Evolutionary conservation across 208 protist species (phyloP).

Genomic region (Crithidia bombi): DNA sequence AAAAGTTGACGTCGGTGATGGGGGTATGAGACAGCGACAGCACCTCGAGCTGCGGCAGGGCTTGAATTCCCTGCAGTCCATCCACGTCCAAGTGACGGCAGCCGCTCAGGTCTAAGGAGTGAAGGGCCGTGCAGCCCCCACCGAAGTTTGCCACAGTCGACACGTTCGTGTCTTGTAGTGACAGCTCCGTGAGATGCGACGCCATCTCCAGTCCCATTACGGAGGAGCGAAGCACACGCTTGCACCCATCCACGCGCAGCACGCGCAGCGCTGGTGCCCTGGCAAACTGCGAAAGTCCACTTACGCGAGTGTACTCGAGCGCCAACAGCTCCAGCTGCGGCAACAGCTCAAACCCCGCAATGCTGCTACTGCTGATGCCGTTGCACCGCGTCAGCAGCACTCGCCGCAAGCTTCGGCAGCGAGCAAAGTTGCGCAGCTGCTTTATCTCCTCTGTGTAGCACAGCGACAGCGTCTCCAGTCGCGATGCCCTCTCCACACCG

Average conservation of each 20-base stretch:
- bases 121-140: constrained; percentile 35
- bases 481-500: constrained; percentile 46
- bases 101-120: constrained; percentile 56
- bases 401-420: constrained; percentile 43
- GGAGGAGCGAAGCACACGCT: constrained; percentile 59
- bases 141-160: constrained; percentile 56
- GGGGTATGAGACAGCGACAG: constrained; percentile 55
- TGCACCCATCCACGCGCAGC: constrained; percentile 59
- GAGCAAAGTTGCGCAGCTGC: constrained; percentile 42
- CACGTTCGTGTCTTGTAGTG: constrained; percentile 61
- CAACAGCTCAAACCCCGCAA: constrained; percentile 45
- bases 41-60: constrained; percentile 50
- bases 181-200: constrained; percentile 49
- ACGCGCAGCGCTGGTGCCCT: constrained; percentile 32
- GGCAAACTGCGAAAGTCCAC: constrained; percentile 40
- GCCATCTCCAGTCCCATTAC: constrained; percentile 53
- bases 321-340: constrained; percentile 47
- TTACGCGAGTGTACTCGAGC: constrained; percentile 72
- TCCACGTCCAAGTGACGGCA: constrained; percentile 65
- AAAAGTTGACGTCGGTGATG: constrained; percentile 51
- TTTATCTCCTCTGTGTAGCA: constrained; percentile 51
- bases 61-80: constrained; percentile 58
- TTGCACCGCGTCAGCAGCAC: constrained; percentile 65
- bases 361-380: constrained; percentile 44
- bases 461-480: constrained; percentile 55